These are phyloP conservation scores for Diaporthe caulivora DNA, from an alignment of 2,329 filamentous ascomycete species.

Conservation along the genomic window DNA sequence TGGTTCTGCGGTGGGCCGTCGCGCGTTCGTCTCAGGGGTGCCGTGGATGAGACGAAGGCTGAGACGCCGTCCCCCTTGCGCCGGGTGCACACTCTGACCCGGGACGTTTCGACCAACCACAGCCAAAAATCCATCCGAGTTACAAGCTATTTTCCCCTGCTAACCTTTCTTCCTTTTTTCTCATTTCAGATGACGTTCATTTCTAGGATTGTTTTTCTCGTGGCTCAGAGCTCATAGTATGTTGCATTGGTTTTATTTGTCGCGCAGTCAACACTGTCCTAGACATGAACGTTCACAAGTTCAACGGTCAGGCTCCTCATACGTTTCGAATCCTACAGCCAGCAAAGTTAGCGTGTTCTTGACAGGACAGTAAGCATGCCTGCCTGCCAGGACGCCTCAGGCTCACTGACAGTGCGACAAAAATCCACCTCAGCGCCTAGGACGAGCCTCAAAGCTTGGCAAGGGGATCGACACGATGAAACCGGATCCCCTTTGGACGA, in stretches of 20 bases:
- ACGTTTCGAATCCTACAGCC: background rate
- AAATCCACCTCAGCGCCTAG: constrained; percentile 3
- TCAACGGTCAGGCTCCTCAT: background rate
- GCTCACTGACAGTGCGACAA: background rate
- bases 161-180: background rate
- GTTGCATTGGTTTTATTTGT: constrained; percentile 2
- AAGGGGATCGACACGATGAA: constrained; percentile 36
- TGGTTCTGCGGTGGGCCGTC: constrained; percentile 21
- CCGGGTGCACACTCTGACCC: constrained; percentile 30
- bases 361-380: background rate
- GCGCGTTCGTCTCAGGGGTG: constrained; percentile 33
- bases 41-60: constrained; percentile 37
- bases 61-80: constrained; percentile 24
- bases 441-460: constrained; percentile 29
- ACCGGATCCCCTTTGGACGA: constrained; percentile 33
- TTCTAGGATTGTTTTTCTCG: background rate
- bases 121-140: constrained; percentile 11
- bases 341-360: background rate
- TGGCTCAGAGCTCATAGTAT: background rate
- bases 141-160: background rate
- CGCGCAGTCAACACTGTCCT: background rate
- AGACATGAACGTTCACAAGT: background rate
- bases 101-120: constrained; percentile 28
- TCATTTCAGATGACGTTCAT: constrained; percentile 19
- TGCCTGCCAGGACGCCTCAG: background rate